A percentile compares a stretch with the other conserved stretches of the same genome.
Conservation (phyloP, 2,329 filamentous ascomycete species). For the Penicillium psychrosexuale region DNA sequence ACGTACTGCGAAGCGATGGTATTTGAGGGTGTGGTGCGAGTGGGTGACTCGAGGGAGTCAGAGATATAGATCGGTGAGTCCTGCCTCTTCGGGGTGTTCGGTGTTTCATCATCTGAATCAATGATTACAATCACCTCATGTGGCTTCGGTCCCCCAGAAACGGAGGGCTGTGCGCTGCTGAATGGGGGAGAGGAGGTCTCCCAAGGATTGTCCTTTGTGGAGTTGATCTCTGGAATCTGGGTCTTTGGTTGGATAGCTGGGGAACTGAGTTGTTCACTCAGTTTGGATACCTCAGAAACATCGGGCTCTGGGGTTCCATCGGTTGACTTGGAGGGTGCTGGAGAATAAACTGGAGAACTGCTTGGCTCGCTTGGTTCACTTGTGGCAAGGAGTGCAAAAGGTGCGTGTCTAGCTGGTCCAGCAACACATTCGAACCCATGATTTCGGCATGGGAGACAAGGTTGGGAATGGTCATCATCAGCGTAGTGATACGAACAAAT, state of each 20-base stretch:
- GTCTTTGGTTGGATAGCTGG: neutral
- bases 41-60: neutral
- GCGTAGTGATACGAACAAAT: constrained; percentile 35
- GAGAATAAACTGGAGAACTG: neutral
- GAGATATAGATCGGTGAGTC: neutral
- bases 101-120: neutral
- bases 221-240: neutral
- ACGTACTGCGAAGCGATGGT: neutral
- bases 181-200: neutral
- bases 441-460: constrained; percentile 33
- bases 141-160: neutral
- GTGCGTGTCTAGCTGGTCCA: constrained; percentile 28
- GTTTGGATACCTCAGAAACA: constrained; percentile 6
- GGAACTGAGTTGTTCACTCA: neutral
- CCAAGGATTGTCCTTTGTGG: neutral
- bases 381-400: neutral
- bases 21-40: neutral
- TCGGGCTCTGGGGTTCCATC: neutral
- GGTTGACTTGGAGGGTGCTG: neutral
- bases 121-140: neutral
- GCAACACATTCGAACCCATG: constrained; percentile 34
- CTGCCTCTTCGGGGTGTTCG: neutral
- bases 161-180: neutral
- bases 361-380: neutral
- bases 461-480: constrained; percentile 23